Percentiles rank a stretch among this genome's conserved stretches.
These are phyloP conservation scores for Castanopsis chinensis DNA, from an alignment of 306 rosid genomes.

Conservation along the genomic window DNA sequence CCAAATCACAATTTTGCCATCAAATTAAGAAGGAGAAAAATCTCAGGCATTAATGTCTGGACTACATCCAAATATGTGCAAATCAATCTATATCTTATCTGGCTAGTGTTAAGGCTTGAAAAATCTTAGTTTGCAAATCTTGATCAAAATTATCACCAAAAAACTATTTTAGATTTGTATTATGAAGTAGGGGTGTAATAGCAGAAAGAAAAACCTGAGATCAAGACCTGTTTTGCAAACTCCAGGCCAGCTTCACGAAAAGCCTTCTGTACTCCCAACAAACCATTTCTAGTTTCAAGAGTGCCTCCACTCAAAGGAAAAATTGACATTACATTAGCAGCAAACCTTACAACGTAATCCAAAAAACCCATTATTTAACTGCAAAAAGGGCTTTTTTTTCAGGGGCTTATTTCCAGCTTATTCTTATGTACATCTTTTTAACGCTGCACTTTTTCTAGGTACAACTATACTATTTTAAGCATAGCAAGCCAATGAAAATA, in stretches of 20 bases:
- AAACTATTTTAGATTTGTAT: slow-evolving; percentile 4
- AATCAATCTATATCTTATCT: neutral
- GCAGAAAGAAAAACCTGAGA: slow-evolving; percentile 65
- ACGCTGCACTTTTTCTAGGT: too few relatives aligned
- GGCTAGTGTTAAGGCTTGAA: slow-evolving; percentile 3
- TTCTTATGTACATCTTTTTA: too few relatives aligned
- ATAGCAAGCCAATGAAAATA: too few relatives aligned
- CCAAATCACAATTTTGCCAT: slow-evolving; percentile 10
- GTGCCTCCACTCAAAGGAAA: slow-evolving; percentile 92
- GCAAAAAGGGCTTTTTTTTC: neutral
- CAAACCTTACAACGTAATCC: neutral
- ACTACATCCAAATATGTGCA: neutral
- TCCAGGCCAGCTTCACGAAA: slow-evolving; percentile 95
- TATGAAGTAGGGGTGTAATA: slow-evolving; percentile 11
- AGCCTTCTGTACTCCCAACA: slow-evolving; percentile 96
- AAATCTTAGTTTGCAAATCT: slow-evolving; percentile 1
- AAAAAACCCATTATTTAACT: neutral
- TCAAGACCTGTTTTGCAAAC: slow-evolving; percentile 95
- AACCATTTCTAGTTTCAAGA: slow-evolving; percentile 96
- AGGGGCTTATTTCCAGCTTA: too few relatives aligned
- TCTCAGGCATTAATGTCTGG: neutral
- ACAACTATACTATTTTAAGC: too few relatives aligned
- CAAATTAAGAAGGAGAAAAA: neutral
- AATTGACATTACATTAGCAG: slow-evolving; percentile 20
- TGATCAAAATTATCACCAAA: slow-evolving; percentile 8